phyloP scores from a whole-genome alignment of 2,329 filamentous ascomycete genomes.

The Colletotrichum cereale region DNA sequence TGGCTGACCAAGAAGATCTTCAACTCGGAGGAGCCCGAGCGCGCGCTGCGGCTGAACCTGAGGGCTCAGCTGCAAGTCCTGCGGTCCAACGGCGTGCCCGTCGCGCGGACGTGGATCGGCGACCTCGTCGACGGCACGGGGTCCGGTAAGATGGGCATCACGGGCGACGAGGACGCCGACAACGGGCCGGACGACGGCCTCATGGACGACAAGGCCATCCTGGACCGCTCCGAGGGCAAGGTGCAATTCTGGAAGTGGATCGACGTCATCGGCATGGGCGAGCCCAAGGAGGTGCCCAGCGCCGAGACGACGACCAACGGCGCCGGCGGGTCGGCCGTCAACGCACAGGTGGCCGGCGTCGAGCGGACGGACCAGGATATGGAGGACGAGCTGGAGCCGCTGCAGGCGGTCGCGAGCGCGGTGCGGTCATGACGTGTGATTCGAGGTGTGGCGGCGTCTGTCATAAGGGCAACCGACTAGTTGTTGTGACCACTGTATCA shows the following conservation, averaged over 20 bases:
- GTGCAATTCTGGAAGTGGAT: slow-evolving; percentile 67
- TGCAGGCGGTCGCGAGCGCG: slow-evolving; percentile 38
- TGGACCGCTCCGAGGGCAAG: slow-evolving; percentile 55
- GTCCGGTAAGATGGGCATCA: slow-evolving; percentile 49
- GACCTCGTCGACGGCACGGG: slow-evolving; percentile 64
- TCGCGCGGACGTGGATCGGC: slow-evolving; percentile 62
- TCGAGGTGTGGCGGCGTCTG: not conserved
- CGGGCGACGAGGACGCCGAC: slow-evolving; percentile 29
- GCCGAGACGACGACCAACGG: slow-evolving; percentile 3
- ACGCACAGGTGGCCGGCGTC: slow-evolving; percentile 28
- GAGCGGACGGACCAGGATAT: slow-evolving; percentile 36
- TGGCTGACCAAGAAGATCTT: slow-evolving; percentile 73
- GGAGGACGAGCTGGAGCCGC: slow-evolving; percentile 41
- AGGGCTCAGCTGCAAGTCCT: slow-evolving; percentile 65
- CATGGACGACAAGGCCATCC: slow-evolving; percentile 63
- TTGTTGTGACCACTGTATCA: not conserved
- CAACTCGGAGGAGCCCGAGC: slow-evolving; percentile 68
- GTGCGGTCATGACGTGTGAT: slow-evolving; percentile 14
- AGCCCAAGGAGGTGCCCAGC: slow-evolving; percentile 37
- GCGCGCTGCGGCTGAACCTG: slow-evolving; percentile 64
- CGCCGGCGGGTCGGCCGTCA: not conserved
- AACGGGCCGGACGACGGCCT: slow-evolving; percentile 52
- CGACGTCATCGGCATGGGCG: slow-evolving; percentile 64
- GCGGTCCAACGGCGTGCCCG: slow-evolving; percentile 60
- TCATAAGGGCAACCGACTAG: not conserved